Conservation (phyloP, 805 yeast species). For the Lachancea fermentati region DNA sequence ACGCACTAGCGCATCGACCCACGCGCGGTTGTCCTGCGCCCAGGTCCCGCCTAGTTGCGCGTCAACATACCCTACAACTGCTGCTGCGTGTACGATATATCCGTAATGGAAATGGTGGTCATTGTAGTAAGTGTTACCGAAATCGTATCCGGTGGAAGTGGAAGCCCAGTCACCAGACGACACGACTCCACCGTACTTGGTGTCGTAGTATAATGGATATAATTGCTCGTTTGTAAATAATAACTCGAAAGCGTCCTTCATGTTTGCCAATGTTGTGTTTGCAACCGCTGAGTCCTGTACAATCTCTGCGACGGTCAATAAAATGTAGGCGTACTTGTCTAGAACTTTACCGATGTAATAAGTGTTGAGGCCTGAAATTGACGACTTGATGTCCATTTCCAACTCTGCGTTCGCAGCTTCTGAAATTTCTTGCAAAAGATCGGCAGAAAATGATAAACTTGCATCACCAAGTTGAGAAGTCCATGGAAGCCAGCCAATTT, state of each 20-base stretch:
- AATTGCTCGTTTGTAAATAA: slow-evolving; percentile 39
- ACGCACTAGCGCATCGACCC: slow-evolving; percentile 57
- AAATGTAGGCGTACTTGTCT: slow-evolving; percentile 53
- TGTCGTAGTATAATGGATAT: slow-evolving; percentile 51
- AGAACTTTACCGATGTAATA: slow-evolving; percentile 50
- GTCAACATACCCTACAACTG: slow-evolving; percentile 68
- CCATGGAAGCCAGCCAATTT: slow-evolving; percentile 44
- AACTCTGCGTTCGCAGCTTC: slow-evolving; percentile 43
- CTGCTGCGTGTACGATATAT: slow-evolving; percentile 77
- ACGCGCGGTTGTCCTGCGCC: slow-evolving; percentile 42
- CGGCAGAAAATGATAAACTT: slow-evolving; percentile 37
- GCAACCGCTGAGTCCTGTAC: slow-evolving; percentile 40
- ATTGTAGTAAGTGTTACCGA: slow-evolving; percentile 71
- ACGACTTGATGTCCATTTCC: slow-evolving; percentile 39
- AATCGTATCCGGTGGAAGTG: slow-evolving; percentile 46
- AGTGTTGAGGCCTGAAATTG: slow-evolving; percentile 39
- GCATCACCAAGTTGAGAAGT: slow-evolving; percentile 26
- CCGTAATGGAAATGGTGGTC: slow-evolving; percentile 90
- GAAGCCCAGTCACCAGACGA: slow-evolving; percentile 39
- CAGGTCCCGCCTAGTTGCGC: slow-evolving; percentile 45
- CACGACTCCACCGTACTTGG: slow-evolving; percentile 51
- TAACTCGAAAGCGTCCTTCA: slow-evolving; percentile 41
- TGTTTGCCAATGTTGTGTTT: slow-evolving; percentile 28
- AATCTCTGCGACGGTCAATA: slow-evolving; percentile 46
- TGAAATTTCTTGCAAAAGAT: slow-evolving; percentile 40